Evolutionary conservation across 2,329 filamentous ascomycete genomes (phyloP).

Genomic region (Diaporthe longicolla): DNA sequence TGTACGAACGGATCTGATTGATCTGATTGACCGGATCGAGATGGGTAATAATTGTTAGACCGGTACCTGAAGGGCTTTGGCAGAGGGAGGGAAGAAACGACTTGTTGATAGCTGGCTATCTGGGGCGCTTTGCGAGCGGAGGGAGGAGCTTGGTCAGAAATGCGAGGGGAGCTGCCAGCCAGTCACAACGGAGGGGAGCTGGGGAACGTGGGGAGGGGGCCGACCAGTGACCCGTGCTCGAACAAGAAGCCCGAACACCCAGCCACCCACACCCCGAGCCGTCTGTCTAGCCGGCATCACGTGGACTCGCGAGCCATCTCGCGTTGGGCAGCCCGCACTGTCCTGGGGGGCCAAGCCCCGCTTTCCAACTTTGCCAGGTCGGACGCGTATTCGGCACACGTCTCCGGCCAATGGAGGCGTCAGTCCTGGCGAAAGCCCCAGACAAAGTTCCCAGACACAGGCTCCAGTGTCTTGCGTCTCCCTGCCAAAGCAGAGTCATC

Average conservation of each 20-base stretch:
- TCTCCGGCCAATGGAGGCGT: conserved; percentile 39
- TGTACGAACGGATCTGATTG: conserved; percentile 30
- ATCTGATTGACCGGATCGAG: conserved; percentile 37
- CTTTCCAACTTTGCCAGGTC: conserved; percentile 30
- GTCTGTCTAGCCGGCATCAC: conserved; percentile 1
- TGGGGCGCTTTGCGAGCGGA: conserved; percentile 30
- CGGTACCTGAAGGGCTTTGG: conserved; percentile 32
- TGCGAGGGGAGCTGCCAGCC: conserved; percentile 15
- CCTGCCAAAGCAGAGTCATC: conserved; percentile 19
- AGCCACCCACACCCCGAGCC: not conserved
- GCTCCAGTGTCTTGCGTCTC: conserved; percentile 34
- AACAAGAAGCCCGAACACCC: no score
- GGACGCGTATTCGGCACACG: conserved; percentile 41
- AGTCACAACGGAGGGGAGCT: conserved; percentile 33
- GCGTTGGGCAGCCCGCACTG: conserved; percentile 19
- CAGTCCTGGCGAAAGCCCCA: conserved; percentile 32
- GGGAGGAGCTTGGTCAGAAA: conserved; percentile 28
- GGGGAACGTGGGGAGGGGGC: conserved; percentile 15
- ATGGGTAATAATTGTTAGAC: conserved; percentile 42
- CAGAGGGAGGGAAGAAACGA: conserved; percentile 32
- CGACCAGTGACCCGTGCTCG: not conserved
- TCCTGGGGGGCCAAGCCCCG: conserved; percentile 11
- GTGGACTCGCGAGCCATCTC: conserved; percentile 23
- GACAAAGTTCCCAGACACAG: conserved; percentile 24
- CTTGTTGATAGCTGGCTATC: conserved; percentile 42